These are phyloP conservation scores for Onygenales sp. DNA, from an alignment of 2,329 filamentous ascomycete species.

Conservation along the genomic window DNA sequence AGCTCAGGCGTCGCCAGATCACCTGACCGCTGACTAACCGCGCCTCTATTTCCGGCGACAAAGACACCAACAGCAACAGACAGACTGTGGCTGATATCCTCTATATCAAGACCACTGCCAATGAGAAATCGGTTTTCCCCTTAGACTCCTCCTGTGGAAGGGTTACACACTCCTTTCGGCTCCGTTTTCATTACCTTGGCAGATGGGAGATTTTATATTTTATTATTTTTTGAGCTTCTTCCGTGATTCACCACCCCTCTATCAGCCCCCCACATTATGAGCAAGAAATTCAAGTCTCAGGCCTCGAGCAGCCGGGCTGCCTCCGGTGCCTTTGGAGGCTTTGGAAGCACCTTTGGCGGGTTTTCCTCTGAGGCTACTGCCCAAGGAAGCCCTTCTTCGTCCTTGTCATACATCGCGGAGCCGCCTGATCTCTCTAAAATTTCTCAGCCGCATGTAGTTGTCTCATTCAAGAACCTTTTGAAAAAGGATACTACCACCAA, in stretches of 20 bases:
- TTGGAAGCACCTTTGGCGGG: constrained; percentile 33
- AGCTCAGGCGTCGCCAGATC: neutral
- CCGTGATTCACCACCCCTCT: neutral
- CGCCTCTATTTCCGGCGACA: neutral
- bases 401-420: constrained; percentile 77
- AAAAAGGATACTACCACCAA: constrained; percentile 95
- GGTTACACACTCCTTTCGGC: neutral
- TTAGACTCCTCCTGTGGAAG: neutral
- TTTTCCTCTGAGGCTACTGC: constrained; percentile 26
- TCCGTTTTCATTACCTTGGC: neutral
- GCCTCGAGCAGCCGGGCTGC: constrained; percentile 55
- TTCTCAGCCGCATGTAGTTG: constrained; percentile 70
- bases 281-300: constrained; percentile 54
- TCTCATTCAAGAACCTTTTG: constrained; percentile 82
- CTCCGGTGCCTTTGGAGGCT: constrained; percentile 34
- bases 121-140: neutral
- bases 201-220: neutral
- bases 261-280: constrained; percentile 36
- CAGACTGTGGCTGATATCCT: neutral
- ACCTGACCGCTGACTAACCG: neutral
- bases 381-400: constrained; percentile 43
- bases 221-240: neutral
- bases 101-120: neutral
- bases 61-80: neutral
- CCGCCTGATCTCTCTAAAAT: constrained; percentile 71